These are phyloP conservation scores for Pichia cephalocereana DNA, from an alignment of 805 yeast genomes.

Conservation along the genomic window DNA sequence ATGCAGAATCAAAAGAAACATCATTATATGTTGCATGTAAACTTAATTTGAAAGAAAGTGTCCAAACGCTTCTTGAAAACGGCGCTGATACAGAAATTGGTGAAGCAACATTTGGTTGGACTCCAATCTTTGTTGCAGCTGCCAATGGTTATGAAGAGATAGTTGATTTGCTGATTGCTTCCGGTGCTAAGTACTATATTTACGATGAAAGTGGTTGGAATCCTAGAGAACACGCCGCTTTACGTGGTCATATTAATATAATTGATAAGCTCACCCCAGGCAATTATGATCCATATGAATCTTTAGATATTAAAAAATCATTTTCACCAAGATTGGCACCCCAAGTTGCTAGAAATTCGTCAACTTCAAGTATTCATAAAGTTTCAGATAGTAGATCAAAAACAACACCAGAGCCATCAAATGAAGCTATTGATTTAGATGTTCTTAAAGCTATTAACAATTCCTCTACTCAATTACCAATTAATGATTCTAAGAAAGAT, in stretches of 20 bases:
- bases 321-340: constrained; percentile 22
- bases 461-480: constrained; percentile 8
- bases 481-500: constrained; percentile 9
- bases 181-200: constrained; percentile 44
- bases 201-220: constrained; percentile 90
- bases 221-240: constrained; percentile 93
- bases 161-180: constrained; percentile 42
- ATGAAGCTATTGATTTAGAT: constrained; percentile 10
- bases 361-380: constrained; percentile 18
- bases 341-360: constrained; percentile 9
- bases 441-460: neutral
- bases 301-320: constrained; percentile 20
- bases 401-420: constrained; percentile 3
- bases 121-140: constrained; percentile 85
- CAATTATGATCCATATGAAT: constrained; percentile 29
- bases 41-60: constrained; percentile 44
- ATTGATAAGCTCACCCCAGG: constrained; percentile 52
- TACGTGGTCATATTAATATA: constrained; percentile 75
- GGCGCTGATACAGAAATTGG: constrained; percentile 70
- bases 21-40: constrained; percentile 77
- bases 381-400: constrained; percentile 12
- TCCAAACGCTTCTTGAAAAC: constrained; percentile 41
- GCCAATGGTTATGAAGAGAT: constrained; percentile 66
- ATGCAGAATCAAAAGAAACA: constrained; percentile 59
- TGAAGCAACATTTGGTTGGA: constrained; percentile 84